Evolutionary conservation across 345 rosid species (phyloP), one percentile per base, ranked within the genome.

Genomic region (Bruguiera gymnorhiza): DNA sequence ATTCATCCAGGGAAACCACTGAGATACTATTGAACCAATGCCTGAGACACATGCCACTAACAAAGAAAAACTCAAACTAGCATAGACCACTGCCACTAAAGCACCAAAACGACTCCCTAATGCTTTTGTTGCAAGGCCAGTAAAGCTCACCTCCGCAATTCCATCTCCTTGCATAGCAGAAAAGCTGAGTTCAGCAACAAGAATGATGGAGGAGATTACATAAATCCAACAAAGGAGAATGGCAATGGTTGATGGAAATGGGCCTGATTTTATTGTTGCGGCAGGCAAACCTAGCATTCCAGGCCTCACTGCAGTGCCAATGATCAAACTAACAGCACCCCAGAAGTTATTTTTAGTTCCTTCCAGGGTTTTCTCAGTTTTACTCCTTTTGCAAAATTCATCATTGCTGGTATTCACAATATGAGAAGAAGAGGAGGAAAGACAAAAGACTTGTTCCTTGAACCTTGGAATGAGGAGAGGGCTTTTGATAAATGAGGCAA

Each of bases 231-330:
- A 88, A 60, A 88, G 78, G 75, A 91, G 75, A 70, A 93, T 82
- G 55, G 81, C 78, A 2, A 88, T 48, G 46, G 85, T 84, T 15
- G 97, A 89, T 48, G 94, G 93, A 68, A 88, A 68, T 6, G 97
- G 81, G 20, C 97, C 98, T 9, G 91, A 87, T 75, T 74, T 88
- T 72, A 89, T 81, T 6, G 96, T 93, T 69, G 90, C 86, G 46
- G 94, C 91, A 10, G 97, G 98, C 60, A 93, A 86, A 57, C 92
- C 92, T 55, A 89, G 83, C 94, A 91, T 91, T 23, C 97, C 98
- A 13, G 97, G 96, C 46, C 98, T 97, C 5, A 91, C 97, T 48
- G 98, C 97, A 34, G 94, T 91, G 66, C 98, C 97, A 57, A 93
- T 78, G 66, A 93, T 89, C 78, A 93, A 89, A 81, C 82, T 83